phyloP scores from a whole-genome alignment of 768 basidiomycete species.

The Erythrobasidium yunnanense region DNA sequence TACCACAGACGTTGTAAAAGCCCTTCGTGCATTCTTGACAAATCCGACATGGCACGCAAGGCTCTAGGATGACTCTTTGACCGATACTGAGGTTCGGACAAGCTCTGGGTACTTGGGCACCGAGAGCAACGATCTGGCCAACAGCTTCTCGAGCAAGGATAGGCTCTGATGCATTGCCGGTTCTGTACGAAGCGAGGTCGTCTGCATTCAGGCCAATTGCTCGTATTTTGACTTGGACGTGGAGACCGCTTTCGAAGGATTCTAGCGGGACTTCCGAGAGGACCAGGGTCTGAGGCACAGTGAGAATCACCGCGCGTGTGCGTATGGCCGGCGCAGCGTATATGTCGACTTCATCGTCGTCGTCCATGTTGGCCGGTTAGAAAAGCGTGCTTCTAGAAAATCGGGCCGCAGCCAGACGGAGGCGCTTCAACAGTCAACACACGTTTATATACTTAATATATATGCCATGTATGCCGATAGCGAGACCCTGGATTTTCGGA shows the following conservation, averaged over 20 bases:
- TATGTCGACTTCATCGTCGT: too few species aligned
- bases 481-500: too few species aligned
- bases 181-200: background rate
- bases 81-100: background rate
- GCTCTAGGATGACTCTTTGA: background rate
- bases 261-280: background rate
- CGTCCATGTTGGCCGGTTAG: too few species aligned
- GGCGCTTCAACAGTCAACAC: too few species aligned
- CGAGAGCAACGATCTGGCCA: constrained; percentile 5
- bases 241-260: background rate
- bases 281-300: background rate
- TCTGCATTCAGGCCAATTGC: background rate
- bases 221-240: constrained; percentile 10
- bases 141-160: background rate
- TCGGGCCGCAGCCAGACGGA: too few species aligned
- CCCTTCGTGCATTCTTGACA: constrained; percentile 4
- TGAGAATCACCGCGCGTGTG: background rate
- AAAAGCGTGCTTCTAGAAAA: too few species aligned
- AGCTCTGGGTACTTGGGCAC: background rate
- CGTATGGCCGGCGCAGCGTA: too few species aligned
- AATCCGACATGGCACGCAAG: constrained; percentile 7
- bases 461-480: too few species aligned
- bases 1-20: constrained; percentile 10
- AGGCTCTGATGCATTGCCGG: background rate
- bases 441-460: too few species aligned